These are phyloP conservation scores for Calonectria ilicicola DNA, from an alignment of 2,329 filamentous ascomycete genomes.

Conservation along the genomic window DNA sequence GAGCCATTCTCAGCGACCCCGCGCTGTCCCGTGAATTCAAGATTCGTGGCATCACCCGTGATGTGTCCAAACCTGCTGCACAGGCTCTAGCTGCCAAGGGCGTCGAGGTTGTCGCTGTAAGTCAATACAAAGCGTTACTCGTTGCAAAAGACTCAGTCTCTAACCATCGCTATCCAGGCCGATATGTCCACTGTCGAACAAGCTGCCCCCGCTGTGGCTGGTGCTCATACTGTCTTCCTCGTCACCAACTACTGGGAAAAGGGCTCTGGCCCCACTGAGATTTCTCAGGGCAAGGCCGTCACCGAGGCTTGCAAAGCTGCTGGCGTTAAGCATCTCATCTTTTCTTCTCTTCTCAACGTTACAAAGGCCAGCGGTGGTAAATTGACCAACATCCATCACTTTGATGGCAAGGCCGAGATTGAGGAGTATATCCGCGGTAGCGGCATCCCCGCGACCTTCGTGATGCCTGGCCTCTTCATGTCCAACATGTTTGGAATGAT, in stretches of 20 bases:
- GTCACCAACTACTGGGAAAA: conserved; percentile 55
- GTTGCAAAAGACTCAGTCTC: too few species aligned
- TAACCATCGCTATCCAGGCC: conserved; percentile 44
- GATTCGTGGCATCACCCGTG: conserved; percentile 61
- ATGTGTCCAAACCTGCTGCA: conserved; percentile 53
- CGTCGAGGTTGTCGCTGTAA: conserved; percentile 56
- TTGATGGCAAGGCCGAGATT: conserved; percentile 68
- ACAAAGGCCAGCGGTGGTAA: conserved; percentile 52
- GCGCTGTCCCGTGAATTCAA: conserved; percentile 56
- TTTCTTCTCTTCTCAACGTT: conserved; percentile 57
- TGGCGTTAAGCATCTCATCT: conserved; percentile 59
- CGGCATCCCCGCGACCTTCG: conserved; percentile 63
- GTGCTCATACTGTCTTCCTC: conserved; percentile 57
- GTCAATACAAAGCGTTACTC: neutral
- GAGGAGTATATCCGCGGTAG: conserved; percentile 67
- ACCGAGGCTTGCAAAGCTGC: conserved; percentile 58
- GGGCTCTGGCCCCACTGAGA: conserved; percentile 49
- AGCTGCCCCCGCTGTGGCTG: conserved; percentile 52
- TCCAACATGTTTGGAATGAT: conserved; percentile 55
- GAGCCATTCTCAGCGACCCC: conserved; percentile 58
- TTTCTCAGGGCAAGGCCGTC: conserved; percentile 58
- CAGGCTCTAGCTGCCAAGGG: conserved; percentile 53
- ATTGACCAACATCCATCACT: conserved; percentile 57
- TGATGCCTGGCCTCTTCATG: conserved; percentile 66
- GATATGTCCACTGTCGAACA: conserved; percentile 53